A percentile compares a stretch with the other conserved stretches of the same genome.
These are phyloP conservation scores for Themeda triandra DNA, from an alignment of 176 grass and related monocot genomes.

Conservation along the genomic window DNA sequence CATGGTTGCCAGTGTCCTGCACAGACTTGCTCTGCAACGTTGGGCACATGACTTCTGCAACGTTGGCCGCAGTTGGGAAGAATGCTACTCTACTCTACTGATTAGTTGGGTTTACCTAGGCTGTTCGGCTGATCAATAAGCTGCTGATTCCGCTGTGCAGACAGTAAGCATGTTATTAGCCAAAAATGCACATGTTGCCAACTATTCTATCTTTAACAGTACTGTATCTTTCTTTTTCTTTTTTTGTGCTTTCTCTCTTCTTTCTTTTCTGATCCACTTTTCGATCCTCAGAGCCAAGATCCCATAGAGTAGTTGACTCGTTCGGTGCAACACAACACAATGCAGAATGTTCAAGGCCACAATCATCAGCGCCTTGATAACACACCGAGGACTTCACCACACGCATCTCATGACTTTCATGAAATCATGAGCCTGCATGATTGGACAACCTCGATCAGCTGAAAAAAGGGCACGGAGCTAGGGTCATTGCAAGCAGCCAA, in stretches of 20 bases:
- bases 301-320: too few relatives aligned
- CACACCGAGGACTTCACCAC: neutral
- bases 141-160: too few relatives aligned
- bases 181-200: conserved; percentile 7
- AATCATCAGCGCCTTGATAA: neutral
- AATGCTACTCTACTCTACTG: neutral
- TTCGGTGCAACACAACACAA: neutral
- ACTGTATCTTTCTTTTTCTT: neutral
- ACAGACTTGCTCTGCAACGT: too few relatives aligned
- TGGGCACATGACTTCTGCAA: too few relatives aligned
- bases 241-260: neutral
- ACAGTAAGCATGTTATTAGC: neutral
- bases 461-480: conserved; percentile 9
- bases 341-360: neutral
- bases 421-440: neutral
- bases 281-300: neutral
- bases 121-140: too few relatives aligned
- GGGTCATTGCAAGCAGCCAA: neutral
- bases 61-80: too few relatives aligned
- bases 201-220: neutral
- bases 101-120: neutral
- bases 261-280: neutral
- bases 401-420: neutral
- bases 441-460: neutral
- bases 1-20: too few relatives aligned